phyloP scores from a whole-genome alignment of 2,329 filamentous ascomycete species.

The Nakataea oryzae region DNA sequence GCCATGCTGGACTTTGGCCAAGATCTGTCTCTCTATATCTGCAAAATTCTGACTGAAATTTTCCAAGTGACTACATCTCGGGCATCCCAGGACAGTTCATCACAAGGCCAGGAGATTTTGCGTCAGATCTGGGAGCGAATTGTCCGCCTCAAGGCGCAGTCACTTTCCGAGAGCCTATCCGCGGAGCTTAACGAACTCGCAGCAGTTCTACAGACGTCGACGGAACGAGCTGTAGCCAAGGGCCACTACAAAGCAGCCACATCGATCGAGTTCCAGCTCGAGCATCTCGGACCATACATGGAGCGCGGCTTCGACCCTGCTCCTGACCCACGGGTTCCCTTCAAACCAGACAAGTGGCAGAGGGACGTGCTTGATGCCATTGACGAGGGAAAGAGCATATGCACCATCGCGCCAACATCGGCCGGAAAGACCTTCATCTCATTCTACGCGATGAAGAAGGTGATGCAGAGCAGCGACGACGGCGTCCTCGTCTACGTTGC shows the following conservation, averaged over 20 bases:
- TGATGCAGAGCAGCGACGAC: constrained; percentile 57
- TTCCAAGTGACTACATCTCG: not conserved
- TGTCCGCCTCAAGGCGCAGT: constrained; percentile 4
- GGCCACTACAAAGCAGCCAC: not conserved
- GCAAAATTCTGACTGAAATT: constrained; percentile 17
- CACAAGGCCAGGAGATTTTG: constrained; percentile 1
- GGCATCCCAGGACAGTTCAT: not conserved
- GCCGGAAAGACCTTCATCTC: constrained; percentile 78
- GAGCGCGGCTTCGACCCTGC: constrained; percentile 63
- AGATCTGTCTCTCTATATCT: constrained; percentile 24
- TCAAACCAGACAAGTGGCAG: constrained; percentile 70
- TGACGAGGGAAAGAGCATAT: constrained; percentile 57
- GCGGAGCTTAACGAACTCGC: constrained; percentile 4
- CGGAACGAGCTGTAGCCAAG: not conserved
- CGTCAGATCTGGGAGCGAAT: constrained; percentile 13
- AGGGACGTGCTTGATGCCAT: constrained; percentile 62
- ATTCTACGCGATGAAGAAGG: constrained; percentile 74
- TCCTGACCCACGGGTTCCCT: constrained; percentile 57
- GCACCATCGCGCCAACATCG: constrained; percentile 69
- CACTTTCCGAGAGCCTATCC: constrained; percentile 5
- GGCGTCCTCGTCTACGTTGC: constrained; percentile 69
- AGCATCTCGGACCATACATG: constrained; percentile 61
- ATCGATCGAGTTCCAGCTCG: constrained; percentile 49
- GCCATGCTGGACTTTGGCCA: constrained; percentile 12
- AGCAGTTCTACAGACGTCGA: not conserved